Percentiles rank a stretch among this genome's conserved stretches.
These are phyloP conservation scores for Didymella segeticola DNA, from an alignment of 2,329 filamentous ascomycete genomes.

Conservation along the genomic window DNA sequence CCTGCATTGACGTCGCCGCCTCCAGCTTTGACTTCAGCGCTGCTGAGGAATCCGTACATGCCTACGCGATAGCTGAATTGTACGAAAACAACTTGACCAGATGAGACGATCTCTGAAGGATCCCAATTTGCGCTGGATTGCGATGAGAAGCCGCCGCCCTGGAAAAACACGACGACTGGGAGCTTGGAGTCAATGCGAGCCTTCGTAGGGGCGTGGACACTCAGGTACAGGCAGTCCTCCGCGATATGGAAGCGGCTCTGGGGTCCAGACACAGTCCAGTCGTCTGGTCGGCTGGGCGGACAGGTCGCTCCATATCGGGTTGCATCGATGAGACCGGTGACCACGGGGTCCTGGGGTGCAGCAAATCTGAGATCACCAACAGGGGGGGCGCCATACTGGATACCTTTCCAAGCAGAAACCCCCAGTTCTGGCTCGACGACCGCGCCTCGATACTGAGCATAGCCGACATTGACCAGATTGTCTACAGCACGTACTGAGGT, in stretches of 20 bases:
- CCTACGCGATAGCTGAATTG: slow-evolving; percentile 80
- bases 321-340: slow-evolving; percentile 18
- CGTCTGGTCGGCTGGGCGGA: slow-evolving; percentile 32
- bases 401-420: slow-evolving; percentile 73
- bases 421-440: slow-evolving; percentile 56
- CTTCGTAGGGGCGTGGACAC: slow-evolving; percentile 66
- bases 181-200: slow-evolving; percentile 60
- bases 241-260: slow-evolving; percentile 37
- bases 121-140: slow-evolving; percentile 61
- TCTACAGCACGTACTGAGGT: slow-evolving; percentile 37
- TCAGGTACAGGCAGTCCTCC: slow-evolving; percentile 75
- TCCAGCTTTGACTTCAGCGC: slow-evolving; percentile 57
- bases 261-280: slow-evolving; percentile 25
- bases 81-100: slow-evolving; percentile 70
- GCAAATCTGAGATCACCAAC: slow-evolving; percentile 69
- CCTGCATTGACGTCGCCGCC: slow-evolving; percentile 70
- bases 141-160: slow-evolving; percentile 56
- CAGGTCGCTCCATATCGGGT: slow-evolving; percentile 47
- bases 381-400: slow-evolving; percentile 75
- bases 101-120: slow-evolving; percentile 67
- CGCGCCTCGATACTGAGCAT: slow-evolving; percentile 69
- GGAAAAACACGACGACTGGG: slow-evolving; percentile 69
- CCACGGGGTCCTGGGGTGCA: slow-evolving; percentile 59
- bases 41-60: slow-evolving; percentile 73
- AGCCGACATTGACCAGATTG: slow-evolving; percentile 65